These are phyloP conservation scores for Hypoxylon sp. DNA, from an alignment of 2,329 filamentous ascomycete genomes.

Conservation along the genomic window DNA sequence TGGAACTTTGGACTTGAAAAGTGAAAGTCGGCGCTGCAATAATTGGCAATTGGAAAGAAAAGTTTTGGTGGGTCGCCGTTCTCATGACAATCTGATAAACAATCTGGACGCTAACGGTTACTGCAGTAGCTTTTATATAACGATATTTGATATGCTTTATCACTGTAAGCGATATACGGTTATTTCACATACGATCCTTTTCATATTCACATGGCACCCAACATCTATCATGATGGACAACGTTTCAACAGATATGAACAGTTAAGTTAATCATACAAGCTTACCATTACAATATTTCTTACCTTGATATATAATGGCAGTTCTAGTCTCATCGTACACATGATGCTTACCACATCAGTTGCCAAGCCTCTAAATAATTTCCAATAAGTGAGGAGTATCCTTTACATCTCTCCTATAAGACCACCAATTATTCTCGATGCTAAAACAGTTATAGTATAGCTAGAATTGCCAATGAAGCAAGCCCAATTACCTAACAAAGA, in stretches of 20 bases:
- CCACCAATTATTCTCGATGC: background rate
- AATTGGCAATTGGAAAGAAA: constrained; percentile 12
- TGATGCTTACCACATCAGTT: background rate
- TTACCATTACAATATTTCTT: background rate
- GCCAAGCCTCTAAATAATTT: background rate
- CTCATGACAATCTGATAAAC: background rate
- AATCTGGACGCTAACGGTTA: constrained; percentile 4
- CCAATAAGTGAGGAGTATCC: background rate
- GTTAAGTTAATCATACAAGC: background rate
- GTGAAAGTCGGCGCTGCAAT: constrained; percentile 10
- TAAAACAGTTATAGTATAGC: background rate
- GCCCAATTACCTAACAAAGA: background rate
- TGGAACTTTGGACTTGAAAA: background rate
- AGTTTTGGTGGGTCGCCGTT: constrained; percentile 27
- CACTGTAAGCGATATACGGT: background rate
- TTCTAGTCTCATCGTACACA: background rate
- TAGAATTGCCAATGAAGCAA: background rate
- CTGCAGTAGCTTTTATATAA: background rate
- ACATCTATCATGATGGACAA: background rate
- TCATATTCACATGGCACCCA: background rate
- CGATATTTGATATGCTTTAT: background rate
- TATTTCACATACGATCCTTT: background rate
- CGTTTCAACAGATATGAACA: background rate
- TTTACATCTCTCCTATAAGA: background rate
- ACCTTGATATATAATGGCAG: background rate